Conservation (phyloP, 345 rosid genomes). For the Arabidopsis thaliana region DNA sequence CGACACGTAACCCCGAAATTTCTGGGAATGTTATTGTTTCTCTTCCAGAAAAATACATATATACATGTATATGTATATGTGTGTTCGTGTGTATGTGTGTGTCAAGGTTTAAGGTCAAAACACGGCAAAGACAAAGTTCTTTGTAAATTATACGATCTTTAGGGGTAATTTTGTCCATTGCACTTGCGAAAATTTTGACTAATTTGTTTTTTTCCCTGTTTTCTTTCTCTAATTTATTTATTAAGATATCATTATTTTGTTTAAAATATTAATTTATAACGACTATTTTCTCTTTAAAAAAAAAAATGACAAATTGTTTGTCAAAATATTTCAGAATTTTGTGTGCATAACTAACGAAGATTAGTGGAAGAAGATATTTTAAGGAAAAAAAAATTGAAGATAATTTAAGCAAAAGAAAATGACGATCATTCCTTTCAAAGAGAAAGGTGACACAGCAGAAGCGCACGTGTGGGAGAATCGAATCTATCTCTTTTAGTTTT, state of each 20-base stretch:
- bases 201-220: not conserved
- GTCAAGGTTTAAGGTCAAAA: conserved; percentile 47
- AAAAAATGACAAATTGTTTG: no score
- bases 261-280: not conserved
- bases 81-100: conserved; percentile 15
- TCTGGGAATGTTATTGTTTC: conserved; percentile 42
- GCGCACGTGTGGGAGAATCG: conserved; percentile 49
- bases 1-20: conserved; percentile 42
- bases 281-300: no score
- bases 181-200: conserved; percentile 37
- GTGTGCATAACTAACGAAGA: no score
- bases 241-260: not conserved
- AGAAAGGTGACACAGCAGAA: conserved; percentile 38
- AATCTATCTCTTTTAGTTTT: conserved; percentile 42
- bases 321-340: no score
- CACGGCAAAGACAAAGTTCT: conserved; percentile 47
- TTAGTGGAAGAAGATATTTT: not conserved
- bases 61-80: not conserved
- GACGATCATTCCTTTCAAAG: not conserved
- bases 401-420: not conserved
- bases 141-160: conserved; percentile 21
- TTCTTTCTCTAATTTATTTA: not conserved
- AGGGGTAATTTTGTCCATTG: conserved; percentile 33
- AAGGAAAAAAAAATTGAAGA: not conserved
- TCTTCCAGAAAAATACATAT: not conserved